Base-by-base conservation (phyloP, 169 alveolate species). In the Pseudocohnilembus persalinus region DNA sequence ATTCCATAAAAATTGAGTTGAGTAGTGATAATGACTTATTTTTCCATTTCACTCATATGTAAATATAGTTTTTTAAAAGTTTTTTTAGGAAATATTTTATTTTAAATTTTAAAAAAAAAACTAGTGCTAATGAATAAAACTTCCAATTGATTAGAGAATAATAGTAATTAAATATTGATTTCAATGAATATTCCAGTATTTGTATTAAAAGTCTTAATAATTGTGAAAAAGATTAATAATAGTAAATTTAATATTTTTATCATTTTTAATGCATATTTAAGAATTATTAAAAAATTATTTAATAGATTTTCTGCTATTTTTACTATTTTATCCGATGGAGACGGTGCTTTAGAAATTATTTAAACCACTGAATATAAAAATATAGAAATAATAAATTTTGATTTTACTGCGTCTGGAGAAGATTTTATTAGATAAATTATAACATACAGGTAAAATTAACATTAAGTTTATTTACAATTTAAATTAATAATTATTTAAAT, bases 11-110 rank as follows among this genome's bases (percentile, higher is more conserved):
- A 85, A 91, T 97, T 29, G 99, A 97, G 84, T 79, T 96, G 31
- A 93, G 99, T 31, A 92, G 98, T 84, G 99, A 97, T 88, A 96
- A 97, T 88, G 99, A 98, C 89, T 89, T 98, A 76, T 98, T 98
- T 92, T 97, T 97, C 88, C 98, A 98, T 89, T 98, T 95, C 87
- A 93, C 97, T 26, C 99, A 97, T 85, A 65, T 34, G 90, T 86
- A 86, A 31, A 4, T 11, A n/a, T 35, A 74, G 4, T 27, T 31
- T n/a, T n/a, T 25, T 20, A n/a, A 79, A 87, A 0, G 92, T n/a
- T n/a, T n/a, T n/a, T n/a, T n/a, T n/a, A n/a, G n/a, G n/a, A n/a
- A n/a, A n/a, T n/a, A n/a, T n/a, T n/a, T n/a, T n/a, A n/a, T n/a
- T n/a, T n/a, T n/a, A n/a, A n/a, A n/a, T 79, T 27, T 31, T 35